phyloP scores from a whole-genome alignment of 441 rosid genomes.

The Viola pubescens region DNA sequence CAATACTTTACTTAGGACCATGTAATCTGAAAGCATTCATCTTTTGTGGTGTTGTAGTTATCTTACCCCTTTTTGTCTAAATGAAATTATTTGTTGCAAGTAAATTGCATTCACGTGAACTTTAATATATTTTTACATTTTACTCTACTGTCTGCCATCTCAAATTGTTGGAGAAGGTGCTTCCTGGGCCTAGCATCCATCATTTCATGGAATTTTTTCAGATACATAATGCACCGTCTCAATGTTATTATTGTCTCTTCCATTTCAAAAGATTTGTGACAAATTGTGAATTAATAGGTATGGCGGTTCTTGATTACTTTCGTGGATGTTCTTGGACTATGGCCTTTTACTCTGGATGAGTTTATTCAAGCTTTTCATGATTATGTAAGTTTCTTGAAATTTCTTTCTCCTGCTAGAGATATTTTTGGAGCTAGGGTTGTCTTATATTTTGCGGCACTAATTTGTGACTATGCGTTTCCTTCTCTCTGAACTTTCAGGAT shows the following conservation, averaged over 20 bases:
- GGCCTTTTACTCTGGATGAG: slow-evolving; percentile 93
- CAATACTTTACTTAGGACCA: too few species aligned
- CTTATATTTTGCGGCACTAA: slow-evolving; percentile 16
- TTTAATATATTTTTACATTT: too few species aligned
- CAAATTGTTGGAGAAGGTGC: neutral
- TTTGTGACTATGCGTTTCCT: slow-evolving; percentile 15
- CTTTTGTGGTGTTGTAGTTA: too few species aligned
- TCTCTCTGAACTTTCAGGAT: slow-evolving; percentile 40
- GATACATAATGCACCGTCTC: neutral
- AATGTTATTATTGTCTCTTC: neutral
- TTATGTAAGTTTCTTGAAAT: slow-evolving; percentile 37
- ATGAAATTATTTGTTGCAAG: too few species aligned
- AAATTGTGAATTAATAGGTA: slow-evolving; percentile 37
- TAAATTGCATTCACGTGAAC: too few species aligned
- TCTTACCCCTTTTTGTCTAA: too few species aligned
- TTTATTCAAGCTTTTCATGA: slow-evolving; percentile 84
- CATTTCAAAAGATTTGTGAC: slow-evolving; percentile 4
- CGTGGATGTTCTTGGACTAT: slow-evolving; percentile 68
- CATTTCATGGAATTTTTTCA: neutral
- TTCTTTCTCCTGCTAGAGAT: neutral
- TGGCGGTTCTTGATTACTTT: slow-evolving; percentile 87
- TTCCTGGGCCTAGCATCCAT: slow-evolving; percentile 6
- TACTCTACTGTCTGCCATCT: too few species aligned
- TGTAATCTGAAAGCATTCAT: too few species aligned
- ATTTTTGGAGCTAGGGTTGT: slow-evolving; percentile 8